These are phyloP conservation scores for Dendrobium chrysotoxum DNA, from an alignment of 106 monocot species.

Conservation along the genomic window DNA sequence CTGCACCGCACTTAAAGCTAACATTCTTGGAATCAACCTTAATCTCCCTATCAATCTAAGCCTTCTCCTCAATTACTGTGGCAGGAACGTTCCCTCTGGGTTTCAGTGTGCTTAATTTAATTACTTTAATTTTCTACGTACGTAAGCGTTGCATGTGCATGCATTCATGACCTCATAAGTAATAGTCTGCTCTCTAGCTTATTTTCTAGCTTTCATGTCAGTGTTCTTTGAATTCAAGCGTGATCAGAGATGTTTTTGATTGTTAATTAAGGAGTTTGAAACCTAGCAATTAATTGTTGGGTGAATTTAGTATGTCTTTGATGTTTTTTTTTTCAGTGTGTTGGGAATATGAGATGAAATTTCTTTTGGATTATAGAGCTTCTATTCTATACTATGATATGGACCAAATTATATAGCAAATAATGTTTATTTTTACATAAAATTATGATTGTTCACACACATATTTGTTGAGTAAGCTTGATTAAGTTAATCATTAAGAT, in stretches of 20 bases:
- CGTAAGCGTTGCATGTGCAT: neutral
- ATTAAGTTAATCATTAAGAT: too few species aligned
- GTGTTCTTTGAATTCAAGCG: too few species aligned
- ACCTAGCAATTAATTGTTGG: neutral
- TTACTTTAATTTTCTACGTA: neutral
- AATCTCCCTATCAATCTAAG: slow-evolving; percentile 32
- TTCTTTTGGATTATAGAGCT: too few species aligned
- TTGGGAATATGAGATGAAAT: too few species aligned
- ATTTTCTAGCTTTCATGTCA: too few species aligned
- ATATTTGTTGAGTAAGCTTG: too few species aligned
- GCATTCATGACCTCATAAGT: neutral
- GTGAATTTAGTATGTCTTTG: neutral
- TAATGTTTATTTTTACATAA: too few species aligned
- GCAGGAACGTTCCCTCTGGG: neutral
- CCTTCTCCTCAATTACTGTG: slow-evolving; percentile 40
- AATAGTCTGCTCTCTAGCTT: too few species aligned
- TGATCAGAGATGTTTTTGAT: neutral
- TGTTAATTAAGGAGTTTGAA: neutral
- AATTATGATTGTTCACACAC: too few species aligned
- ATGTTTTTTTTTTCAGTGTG: neutral
- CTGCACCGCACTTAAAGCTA: slow-evolving; percentile 38
- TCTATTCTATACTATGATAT: too few species aligned
- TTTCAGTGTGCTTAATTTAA: slow-evolving; percentile 9
- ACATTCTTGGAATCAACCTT: slow-evolving; percentile 36
- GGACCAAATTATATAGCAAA: too few species aligned